Evolutionary conservation across 768 basidiomycete species (phyloP).

Genomic region (Thelephora aurantiotincta): DNA sequence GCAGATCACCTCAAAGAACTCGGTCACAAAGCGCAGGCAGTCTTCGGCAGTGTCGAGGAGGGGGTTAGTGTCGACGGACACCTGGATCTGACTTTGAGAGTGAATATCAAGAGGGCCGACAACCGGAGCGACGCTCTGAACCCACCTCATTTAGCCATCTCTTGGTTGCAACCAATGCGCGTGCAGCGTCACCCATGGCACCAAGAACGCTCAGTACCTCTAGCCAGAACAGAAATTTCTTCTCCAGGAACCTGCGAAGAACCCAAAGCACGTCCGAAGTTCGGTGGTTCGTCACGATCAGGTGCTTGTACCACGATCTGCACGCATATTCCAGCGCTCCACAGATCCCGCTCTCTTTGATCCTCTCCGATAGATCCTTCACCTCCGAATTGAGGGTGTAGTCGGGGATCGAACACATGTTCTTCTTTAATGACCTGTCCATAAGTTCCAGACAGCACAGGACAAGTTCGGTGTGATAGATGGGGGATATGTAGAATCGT

Average conservation of each 20-base stretch:
- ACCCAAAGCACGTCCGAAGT: not conserved
- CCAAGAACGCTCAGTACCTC: conserved; percentile 1
- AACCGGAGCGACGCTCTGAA: too few species aligned
- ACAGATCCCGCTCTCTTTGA: not conserved
- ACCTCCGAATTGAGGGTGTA: not conserved
- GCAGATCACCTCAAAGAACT: too few species aligned
- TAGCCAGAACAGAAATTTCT: conserved; percentile 1
- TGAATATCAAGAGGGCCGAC: too few species aligned
- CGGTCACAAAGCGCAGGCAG: too few species aligned
- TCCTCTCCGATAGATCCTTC: not conserved
- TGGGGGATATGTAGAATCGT: not conserved
- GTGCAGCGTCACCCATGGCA: not conserved
- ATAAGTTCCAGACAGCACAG: not conserved
- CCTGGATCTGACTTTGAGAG: too few species aligned
- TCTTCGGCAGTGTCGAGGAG: too few species aligned
- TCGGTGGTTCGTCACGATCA: not conserved
- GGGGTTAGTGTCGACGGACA: too few species aligned
- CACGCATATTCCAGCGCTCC: not conserved
- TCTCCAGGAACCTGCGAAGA: not conserved
- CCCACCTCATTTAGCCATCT: too few species aligned
- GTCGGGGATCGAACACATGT: not conserved
- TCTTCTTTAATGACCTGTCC: not conserved
- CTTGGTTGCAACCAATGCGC: too few species aligned
- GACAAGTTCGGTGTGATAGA: not conserved
- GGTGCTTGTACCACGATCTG: not conserved